A percentile compares a stretch with the other conserved stretches of the same genome.
phyloP scores from a whole-genome alignment of 1,284 basidiomycete species.

The Psilocybe mexicana region DNA sequence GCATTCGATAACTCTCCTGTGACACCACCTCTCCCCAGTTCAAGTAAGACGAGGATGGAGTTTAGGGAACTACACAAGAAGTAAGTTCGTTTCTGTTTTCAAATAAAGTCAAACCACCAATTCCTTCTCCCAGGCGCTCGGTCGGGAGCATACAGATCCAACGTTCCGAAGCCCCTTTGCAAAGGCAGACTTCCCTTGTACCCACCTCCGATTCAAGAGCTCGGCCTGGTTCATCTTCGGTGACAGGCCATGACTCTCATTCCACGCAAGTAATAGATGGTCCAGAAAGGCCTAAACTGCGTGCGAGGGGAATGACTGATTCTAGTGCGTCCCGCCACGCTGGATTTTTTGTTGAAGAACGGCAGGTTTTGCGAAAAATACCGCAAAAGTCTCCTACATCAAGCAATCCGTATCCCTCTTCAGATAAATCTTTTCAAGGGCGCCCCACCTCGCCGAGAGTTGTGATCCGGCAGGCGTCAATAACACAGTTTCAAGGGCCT shows the following conservation, averaged over 20 bases:
- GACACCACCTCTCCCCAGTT: neutral
- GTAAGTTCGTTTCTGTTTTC: constrained; percentile 18
- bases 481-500: constrained; percentile 41
- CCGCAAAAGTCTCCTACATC: constrained; percentile 16
- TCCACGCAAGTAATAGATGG: constrained; percentile 5
- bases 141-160: constrained; percentile 21
- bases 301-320: constrained; percentile 58
- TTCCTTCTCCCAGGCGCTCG: constrained; percentile 19
- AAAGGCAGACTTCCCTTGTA: constrained; percentile 17
- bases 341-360: constrained; percentile 27
- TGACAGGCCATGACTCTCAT: constrained; percentile 1
- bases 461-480: constrained; percentile 41
- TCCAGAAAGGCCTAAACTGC: constrained; percentile 35
- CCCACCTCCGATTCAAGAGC: constrained; percentile 10
- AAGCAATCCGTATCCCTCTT: constrained; percentile 9
- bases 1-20: constrained; percentile 26
- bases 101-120: neutral
- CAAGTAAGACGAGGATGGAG: constrained; percentile 8
- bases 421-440: constrained; percentile 6
- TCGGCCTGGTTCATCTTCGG: constrained; percentile 17
- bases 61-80: constrained; percentile 29
- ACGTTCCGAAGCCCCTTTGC: constrained; percentile 12
- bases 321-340: constrained; percentile 27
- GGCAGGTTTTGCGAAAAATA: constrained; percentile 11
- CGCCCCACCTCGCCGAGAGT: constrained; percentile 30